These are phyloP conservation scores for Boehmeria nivea DNA, from an alignment of 306 rosid species.

Conservation along the genomic window DNA sequence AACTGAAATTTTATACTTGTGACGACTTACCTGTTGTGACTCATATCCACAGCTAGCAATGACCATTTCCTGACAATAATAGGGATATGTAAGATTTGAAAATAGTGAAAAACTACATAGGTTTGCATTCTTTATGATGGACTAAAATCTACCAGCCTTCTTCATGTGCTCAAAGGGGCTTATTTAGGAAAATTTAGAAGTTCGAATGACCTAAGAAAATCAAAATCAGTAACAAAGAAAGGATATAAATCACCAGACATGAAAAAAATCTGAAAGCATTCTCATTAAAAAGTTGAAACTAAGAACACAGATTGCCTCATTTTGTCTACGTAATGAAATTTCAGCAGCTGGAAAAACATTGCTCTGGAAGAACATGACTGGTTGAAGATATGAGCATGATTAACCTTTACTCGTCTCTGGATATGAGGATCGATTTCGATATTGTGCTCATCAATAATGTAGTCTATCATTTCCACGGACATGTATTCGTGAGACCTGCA, in stretches of 20 bases:
- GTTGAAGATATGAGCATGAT: constrained; percentile 5
- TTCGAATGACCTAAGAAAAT: too few species aligned
- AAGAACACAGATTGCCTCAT: constrained; percentile 10
- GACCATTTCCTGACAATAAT: constrained; percentile 76
- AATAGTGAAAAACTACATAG: neutral
- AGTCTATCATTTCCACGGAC: constrained; percentile 79
- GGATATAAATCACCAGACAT: too few species aligned
- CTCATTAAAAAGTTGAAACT: too few species aligned
- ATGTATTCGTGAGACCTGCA: constrained; percentile 83
- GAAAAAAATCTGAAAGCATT: too few species aligned
- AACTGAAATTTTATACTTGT: constrained; percentile 3
- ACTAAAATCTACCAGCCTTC: too few species aligned
- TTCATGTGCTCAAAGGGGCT: too few species aligned
- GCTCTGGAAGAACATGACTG: constrained; percentile 4
- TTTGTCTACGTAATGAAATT: constrained; percentile 11
- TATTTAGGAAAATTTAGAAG: too few species aligned
- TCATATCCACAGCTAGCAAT: constrained; percentile 58
- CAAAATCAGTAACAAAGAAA: too few species aligned
- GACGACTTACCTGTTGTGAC: constrained; percentile 41
- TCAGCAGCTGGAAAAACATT: constrained; percentile 6
- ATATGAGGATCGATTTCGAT: constrained; percentile 60
- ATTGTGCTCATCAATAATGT: constrained; percentile 70
- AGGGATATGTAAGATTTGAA: constrained; percentile 16
- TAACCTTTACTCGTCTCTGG: constrained; percentile 60
- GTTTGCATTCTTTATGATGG: too few species aligned